Percentiles rank a stretch among this genome's conserved stretches.
Conservation (phyloP, 345 rosid species). For the Eucalyptus cloeziana region DNA sequence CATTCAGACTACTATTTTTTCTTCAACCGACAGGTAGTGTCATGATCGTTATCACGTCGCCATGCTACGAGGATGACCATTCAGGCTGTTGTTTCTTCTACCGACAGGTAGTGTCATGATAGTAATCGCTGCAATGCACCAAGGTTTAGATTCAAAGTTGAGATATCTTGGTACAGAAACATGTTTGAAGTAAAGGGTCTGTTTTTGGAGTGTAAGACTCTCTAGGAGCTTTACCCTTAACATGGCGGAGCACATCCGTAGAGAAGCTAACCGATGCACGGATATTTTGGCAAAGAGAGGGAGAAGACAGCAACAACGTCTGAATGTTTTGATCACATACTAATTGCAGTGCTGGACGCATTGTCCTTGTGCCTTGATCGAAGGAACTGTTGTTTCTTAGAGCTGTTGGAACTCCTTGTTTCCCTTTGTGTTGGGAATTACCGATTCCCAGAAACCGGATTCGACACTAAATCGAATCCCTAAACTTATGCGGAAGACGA, state of each 20-base stretch:
- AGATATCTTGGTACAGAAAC: neutral
- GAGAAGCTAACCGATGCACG: neutral
- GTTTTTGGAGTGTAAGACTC: no score
- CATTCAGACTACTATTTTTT: neutral
- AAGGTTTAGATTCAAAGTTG: neutral
- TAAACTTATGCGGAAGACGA: no score
- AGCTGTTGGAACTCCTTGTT: neutral
- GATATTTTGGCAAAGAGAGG: neutral
- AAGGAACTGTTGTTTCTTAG: neutral
- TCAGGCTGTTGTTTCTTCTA: neutral
- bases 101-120: neutral
- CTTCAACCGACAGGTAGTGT: neutral
- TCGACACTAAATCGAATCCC: no score
- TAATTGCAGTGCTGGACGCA: neutral
- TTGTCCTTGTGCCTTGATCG: neutral
- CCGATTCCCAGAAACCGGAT: no score
- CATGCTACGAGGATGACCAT: no score
- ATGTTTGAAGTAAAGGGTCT: neutral
- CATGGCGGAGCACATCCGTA: neutral
- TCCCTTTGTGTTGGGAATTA: no score
- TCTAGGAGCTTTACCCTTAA: no score
- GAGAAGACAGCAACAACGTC: neutral
- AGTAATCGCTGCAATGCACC: rapidly evolving
- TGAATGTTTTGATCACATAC: neutral
- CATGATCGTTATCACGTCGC: neutral